Base-by-base conservation (phyloP, 2,329 filamentous ascomycete genomes). In the Hymenoscyphus albidus region DNA sequence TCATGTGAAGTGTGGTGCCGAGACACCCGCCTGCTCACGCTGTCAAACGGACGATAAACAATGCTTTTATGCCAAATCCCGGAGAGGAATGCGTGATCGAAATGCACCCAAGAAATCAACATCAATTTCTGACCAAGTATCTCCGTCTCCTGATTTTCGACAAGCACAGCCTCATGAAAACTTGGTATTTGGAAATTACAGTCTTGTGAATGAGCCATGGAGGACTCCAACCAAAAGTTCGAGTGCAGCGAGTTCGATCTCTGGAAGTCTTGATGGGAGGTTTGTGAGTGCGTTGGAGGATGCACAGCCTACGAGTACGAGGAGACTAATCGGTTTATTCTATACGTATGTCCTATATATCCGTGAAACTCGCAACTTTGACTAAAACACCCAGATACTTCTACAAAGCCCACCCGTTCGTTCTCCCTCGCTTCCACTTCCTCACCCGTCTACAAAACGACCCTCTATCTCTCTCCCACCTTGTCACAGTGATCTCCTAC, bases 11-110 rank as follows among this genome's bases (percentile, higher is more conserved):
- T 83, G 80, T 68, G 81, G 81, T 67, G 80, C 77, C 44, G 76
- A 74, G 56, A 75, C 74, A 63, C 80, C 80, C 35, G 70, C 70
- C 18, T 82, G 80, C 64, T 74, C 70, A 61, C 78, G 80, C 31
- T 82, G 80, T 68, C 70, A 71, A 44, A 70, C 73, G 22, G 76
- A 78, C 56, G 77, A 76, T 32, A 80, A 80, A 64, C 73, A 78
- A 35, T 83, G 81, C 63, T 77, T 76, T 64, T 83, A 83, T 71
- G 76, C 79, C 22, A 79, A 79, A 67, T 83, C 81, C 13, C 76
- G 81, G 42, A 76, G 81, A 68, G 81, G 81, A 13, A 78, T 73
- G 70, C 67, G 70, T 61, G 70, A 73, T 40, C 66, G 65, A 57
- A 71, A 64, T 62, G 64, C 67, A 7, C 63, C 68, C 39, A 63